Conservation (phyloP, 257 asterid genomes). For the Solanum sejunctum region DNA sequence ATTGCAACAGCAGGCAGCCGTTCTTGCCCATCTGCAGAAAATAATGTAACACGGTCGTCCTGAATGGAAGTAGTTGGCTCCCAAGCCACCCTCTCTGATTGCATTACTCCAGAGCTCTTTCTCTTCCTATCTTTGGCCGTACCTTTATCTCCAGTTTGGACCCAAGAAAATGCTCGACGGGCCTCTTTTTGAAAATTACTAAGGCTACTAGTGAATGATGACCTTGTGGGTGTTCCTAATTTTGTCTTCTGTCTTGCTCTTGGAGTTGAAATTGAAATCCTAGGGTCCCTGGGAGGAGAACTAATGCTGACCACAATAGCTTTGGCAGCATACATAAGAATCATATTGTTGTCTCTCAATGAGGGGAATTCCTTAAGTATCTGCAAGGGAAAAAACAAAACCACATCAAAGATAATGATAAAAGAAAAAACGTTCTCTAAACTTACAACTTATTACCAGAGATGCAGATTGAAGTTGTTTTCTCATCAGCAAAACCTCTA, state of each 20-base stretch:
- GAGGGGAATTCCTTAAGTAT: constrained; percentile 79
- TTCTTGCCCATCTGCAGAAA: constrained; percentile 83
- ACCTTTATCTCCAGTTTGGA: constrained; percentile 77
- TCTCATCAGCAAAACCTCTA: constrained; percentile 95
- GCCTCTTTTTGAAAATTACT: constrained; percentile 95
- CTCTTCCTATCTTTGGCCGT: constrained; percentile 86
- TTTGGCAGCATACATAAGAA: constrained; percentile 81
- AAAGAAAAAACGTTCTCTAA: not conserved
- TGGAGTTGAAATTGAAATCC: constrained; percentile 55
- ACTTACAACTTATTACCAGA: constrained; percentile 36
- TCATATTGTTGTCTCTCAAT: constrained; percentile 66
- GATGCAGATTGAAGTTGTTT: constrained; percentile 96
- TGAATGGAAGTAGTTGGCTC: constrained; percentile 90
- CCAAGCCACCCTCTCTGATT: constrained; percentile 80
- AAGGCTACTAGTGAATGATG: constrained; percentile 75
- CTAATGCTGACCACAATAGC: constrained; percentile 74
- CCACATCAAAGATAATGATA: not conserved
- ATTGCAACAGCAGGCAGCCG: constrained; percentile 74
- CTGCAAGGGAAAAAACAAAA: constrained; percentile 28
- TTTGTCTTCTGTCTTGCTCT: constrained; percentile 75
- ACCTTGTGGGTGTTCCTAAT: constrained; percentile 60
- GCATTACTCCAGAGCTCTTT: constrained; percentile 77
- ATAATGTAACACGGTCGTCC: constrained; percentile 75
- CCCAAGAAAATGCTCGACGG: constrained; percentile 96
- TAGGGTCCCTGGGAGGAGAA: constrained; percentile 69